phyloP scores from a whole-genome alignment of 2,329 filamentous ascomycete genomes.

The Penicillium sp. region DNA sequence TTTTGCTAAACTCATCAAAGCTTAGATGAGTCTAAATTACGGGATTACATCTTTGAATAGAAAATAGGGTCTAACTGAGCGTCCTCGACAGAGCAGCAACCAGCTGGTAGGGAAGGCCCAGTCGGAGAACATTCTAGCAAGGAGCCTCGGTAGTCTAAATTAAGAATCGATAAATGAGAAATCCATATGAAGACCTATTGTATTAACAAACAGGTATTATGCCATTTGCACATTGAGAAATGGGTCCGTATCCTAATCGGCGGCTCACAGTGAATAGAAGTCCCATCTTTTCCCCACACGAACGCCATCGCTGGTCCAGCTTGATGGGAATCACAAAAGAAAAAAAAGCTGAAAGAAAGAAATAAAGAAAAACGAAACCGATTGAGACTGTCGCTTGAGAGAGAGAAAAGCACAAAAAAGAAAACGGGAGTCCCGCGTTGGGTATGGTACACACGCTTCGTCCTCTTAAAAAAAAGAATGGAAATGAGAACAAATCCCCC shows the following conservation, averaged over 20 bases:
- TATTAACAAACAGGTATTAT: slow-evolving; percentile 3
- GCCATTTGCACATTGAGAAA: slow-evolving; percentile 1
- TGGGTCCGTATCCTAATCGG: not conserved
- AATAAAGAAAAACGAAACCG: slow-evolving; percentile 1
- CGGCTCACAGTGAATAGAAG: slow-evolving; percentile 4
- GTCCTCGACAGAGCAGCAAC: too few species aligned
- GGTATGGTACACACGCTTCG: slow-evolving; percentile 27
- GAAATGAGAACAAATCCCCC: slow-evolving; percentile 7
- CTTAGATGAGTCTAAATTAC: not conserved
- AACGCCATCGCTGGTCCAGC: slow-evolving; percentile 31
- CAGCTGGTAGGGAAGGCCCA: too few species aligned
- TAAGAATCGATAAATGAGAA: not conserved
- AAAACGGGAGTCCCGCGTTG: slow-evolving; percentile 16
- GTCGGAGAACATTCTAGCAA: too few species aligned
- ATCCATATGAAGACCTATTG: not conserved
- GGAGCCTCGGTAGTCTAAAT: too few species aligned
- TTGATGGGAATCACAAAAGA: slow-evolving; percentile 21
- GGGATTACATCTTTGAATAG: not conserved
- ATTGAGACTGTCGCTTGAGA: slow-evolving; percentile 4
- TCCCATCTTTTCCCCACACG: slow-evolving; percentile 20
- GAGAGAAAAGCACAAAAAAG: slow-evolving; percentile 10
- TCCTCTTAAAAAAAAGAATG: slow-evolving; percentile 7
- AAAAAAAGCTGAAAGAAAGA: not conserved
- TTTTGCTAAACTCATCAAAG: not conserved
- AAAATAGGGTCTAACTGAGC: not conserved